Percentiles rank a stretch among this genome's conserved stretches.
Evolutionary conservation across 257 asterid species (phyloP).

Genomic region (Perilla frutescens): DNA sequence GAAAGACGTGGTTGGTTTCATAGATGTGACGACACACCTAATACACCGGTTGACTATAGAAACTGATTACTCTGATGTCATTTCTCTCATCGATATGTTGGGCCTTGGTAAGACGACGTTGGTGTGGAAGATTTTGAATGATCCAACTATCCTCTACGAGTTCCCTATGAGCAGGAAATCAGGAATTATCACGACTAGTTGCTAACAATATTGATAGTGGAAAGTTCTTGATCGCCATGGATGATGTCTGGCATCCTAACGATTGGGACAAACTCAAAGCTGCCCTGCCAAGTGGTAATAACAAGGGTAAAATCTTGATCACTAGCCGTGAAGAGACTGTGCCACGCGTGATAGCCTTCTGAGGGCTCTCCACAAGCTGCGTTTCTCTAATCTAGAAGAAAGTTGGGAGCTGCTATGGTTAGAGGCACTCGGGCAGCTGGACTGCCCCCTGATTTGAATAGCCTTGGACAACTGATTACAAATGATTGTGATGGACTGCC

Average conservation of each 20-base stretch:
- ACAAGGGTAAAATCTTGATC: conserved; percentile 2
- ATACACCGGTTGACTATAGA: neutral
- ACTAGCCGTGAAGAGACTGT: neutral
- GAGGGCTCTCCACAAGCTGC: neutral
- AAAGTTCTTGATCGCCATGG: conserved; percentile 7
- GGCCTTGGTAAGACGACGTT: conserved; percentile 26
- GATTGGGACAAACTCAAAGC: neutral
- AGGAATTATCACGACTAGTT: neutral
- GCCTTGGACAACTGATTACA: neutral
- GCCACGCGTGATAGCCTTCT: neutral
- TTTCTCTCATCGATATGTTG: conserved; percentile 16
- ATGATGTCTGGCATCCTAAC: neutral
- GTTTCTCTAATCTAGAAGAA: neutral
- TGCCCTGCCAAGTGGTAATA: neutral
- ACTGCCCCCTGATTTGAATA: neutral
- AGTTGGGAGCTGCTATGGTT: conserved; percentile 20
- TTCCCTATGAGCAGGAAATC: neutral
- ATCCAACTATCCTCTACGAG: neutral
- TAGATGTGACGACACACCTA: neutral
- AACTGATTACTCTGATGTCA: neutral
- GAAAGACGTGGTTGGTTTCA: conserved; percentile 15
- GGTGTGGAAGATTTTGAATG: conserved; percentile 7
- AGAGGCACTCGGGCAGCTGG: conserved; percentile 3
- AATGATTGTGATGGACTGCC: neutral
- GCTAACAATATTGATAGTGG: neutral